phyloP scores from a whole-genome alignment of 1,284 basidiomycete genomes.

The Cutaneotrichosporon daszewskae region DNA sequence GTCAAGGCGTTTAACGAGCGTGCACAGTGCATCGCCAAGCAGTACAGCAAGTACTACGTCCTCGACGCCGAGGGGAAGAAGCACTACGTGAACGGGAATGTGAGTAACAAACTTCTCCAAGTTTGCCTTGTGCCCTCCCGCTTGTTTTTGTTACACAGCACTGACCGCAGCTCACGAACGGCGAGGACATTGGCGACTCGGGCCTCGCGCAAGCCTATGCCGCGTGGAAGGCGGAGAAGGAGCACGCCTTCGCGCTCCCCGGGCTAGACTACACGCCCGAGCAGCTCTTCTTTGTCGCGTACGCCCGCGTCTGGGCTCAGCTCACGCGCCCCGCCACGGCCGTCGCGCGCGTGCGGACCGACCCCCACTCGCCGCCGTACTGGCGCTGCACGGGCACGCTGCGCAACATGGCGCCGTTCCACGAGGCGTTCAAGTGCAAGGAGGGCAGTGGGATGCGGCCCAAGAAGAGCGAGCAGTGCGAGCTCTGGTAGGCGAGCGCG shows the following conservation, averaged over 20 bases:
- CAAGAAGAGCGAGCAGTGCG: conserved; percentile 37
- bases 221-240: conserved; percentile 59
- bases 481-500: conserved; percentile 32
- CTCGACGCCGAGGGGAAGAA: conserved; percentile 77
- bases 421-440: conserved; percentile 45
- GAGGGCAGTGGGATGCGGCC: conserved; percentile 39
- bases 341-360: conserved; percentile 72
- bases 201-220: conserved; percentile 77
- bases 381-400: conserved; percentile 78
- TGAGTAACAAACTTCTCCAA: conserved; percentile 35
- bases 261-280: conserved; percentile 75
- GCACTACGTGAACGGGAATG: conserved; percentile 75
- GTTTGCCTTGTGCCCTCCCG: too few relatives aligned
- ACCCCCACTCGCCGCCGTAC: conserved; percentile 76
- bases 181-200: conserved; percentile 83
- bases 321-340: conserved; percentile 47
- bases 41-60: conserved; percentile 78
- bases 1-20: conserved; percentile 74
- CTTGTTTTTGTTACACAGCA: too few relatives aligned
- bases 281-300: conserved; percentile 85
- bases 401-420: conserved; percentile 48
- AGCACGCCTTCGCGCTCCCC: conserved; percentile 53
- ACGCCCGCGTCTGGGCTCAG: conserved; percentile 50
- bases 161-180: conserved; percentile 56
- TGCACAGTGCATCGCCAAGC: conserved; percentile 80